Evolutionary conservation across 2,329 filamentous ascomycete species (phyloP).

Genomic region (Grosmannia clavigera): DNA sequence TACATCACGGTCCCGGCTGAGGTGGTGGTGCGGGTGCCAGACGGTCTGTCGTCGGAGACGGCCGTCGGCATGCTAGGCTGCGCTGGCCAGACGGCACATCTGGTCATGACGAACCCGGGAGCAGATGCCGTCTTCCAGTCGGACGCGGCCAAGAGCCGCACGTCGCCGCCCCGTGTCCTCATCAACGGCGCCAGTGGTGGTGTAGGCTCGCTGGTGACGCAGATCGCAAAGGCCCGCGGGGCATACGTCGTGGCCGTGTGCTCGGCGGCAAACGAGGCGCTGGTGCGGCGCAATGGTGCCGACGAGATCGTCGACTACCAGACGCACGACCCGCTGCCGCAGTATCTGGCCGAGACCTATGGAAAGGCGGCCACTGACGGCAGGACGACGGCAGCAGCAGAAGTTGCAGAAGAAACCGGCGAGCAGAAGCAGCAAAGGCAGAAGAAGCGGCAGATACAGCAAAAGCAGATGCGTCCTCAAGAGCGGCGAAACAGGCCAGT

Average conservation of each 20-base stretch:
- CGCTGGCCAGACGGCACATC: conserved; percentile 21
- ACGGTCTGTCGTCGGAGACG: conserved; percentile 12
- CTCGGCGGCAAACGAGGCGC: conserved; percentile 29
- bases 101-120: conserved; percentile 15
- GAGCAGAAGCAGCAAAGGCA: too few relatives aligned
- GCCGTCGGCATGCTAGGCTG: conserved; percentile 21
- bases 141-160: not conserved
- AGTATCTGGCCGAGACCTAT: conserved; percentile 21
- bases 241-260: conserved; percentile 35
- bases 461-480: not conserved
- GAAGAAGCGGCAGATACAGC: too few relatives aligned
- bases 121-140: conserved; percentile 6
- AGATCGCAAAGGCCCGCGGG: conserved; percentile 28
- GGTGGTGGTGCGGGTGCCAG: conserved; percentile 18
- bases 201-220: conserved; percentile 32
- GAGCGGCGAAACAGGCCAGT: not conserved
- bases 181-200: conserved; percentile 40
- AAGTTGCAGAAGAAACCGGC: too few relatives aligned
- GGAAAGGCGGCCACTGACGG: not conserved
- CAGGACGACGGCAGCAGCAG: not conserved
- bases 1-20: conserved; percentile 21
- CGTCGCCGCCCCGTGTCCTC: conserved; percentile 26
- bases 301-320: conserved; percentile 34
- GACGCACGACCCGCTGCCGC: conserved; percentile 22
- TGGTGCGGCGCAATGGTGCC: conserved; percentile 34